A percentile compares a stretch with the other conserved stretches of the same genome.
Conservation (phyloP, 768 basidiomycete genomes). For the Royoungia palumana region DNA sequence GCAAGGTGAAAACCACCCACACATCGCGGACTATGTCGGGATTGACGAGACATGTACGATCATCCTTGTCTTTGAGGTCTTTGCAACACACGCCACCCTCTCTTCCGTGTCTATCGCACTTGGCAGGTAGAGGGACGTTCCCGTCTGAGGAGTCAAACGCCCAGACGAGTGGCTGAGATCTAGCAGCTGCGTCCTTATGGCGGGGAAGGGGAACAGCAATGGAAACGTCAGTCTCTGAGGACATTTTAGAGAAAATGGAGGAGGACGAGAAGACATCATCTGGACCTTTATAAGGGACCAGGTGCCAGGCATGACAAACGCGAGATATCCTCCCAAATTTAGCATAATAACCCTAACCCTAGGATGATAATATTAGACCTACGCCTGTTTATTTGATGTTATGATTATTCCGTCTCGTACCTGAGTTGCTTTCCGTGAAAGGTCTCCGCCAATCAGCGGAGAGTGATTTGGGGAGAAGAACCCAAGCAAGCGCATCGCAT, state of each 20-base stretch:
- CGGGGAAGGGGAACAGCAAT: conserved; percentile 21
- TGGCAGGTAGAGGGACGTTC: conserved; percentile 47
- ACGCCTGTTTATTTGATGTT: too few species aligned
- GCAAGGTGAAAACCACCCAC: conserved; percentile 40
- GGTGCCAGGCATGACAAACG: too few species aligned
- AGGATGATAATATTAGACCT: neutral
- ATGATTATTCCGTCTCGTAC: too few species aligned
- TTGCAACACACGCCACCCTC: conserved; percentile 80
- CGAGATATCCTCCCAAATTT: neutral
- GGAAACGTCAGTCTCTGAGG: conserved; percentile 13
- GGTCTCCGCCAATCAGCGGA: conserved; percentile 10
- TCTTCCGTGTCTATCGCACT: conserved; percentile 54
- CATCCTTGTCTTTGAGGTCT: conserved; percentile 76
- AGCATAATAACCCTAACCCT: conserved; percentile 13
- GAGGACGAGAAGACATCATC: neutral
- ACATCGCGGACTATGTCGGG: conserved; percentile 87
- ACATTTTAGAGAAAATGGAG: conserved; percentile 12
- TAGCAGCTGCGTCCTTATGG: conserved; percentile 4
- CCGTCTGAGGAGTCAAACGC: conserved; percentile 45
- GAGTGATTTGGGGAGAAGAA: conserved; percentile 12
- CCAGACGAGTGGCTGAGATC: conserved; percentile 59
- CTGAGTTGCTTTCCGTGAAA: too few species aligned
- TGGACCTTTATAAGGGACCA: conserved; percentile 9
- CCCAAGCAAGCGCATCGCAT: neutral
- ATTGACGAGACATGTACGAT: conserved; percentile 69